Evolutionary conservation across 805 yeast species (phyloP).

Genomic region (Millerozyma acaciae): DNA sequence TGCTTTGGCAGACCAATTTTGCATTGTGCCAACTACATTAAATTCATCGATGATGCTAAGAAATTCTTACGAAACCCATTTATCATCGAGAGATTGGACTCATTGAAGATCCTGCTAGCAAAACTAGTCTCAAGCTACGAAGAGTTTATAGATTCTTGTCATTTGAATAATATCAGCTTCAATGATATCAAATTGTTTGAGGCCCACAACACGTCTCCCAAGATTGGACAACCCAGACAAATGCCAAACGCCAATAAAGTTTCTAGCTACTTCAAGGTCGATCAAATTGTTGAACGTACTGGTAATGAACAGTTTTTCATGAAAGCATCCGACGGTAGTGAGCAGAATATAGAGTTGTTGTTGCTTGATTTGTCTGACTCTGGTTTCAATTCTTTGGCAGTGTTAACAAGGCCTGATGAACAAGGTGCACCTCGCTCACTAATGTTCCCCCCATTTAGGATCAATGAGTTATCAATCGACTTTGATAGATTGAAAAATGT

Average conservation of each 20-base stretch:
- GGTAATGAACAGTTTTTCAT: conserved; percentile 18
- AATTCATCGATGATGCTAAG: conserved; percentile 22
- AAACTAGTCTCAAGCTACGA: conserved; percentile 15
- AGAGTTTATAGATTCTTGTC: conserved; percentile 11
- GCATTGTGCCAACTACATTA: conserved; percentile 26
- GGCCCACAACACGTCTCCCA: background rate
- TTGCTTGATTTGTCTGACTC: conserved; percentile 28
- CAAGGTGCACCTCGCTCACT: conserved; percentile 23
- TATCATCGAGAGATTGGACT: conserved; percentile 27
- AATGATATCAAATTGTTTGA: conserved; percentile 28
- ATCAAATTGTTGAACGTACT: conserved; percentile 35
- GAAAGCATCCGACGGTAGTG: conserved; percentile 7
- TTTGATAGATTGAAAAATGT: conserved; percentile 7
- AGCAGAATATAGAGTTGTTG: conserved; percentile 26
- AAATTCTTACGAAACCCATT: conserved; percentile 35
- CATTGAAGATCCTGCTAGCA: conserved; percentile 11
- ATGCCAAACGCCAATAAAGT: conserved; percentile 15
- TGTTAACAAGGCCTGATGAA: conserved; percentile 22
- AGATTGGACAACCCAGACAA: conserved; percentile 1
- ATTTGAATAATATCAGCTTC: conserved; percentile 32
- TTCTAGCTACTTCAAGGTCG: conserved; percentile 34
- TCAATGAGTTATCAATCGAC: conserved; percentile 30
- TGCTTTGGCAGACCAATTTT: conserved; percentile 28
- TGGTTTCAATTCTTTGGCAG: conserved; percentile 35
- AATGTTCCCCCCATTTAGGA: conserved; percentile 40